phyloP scores from a whole-genome alignment of 345 rosid genomes.

The Lepidium didymum region DNA sequence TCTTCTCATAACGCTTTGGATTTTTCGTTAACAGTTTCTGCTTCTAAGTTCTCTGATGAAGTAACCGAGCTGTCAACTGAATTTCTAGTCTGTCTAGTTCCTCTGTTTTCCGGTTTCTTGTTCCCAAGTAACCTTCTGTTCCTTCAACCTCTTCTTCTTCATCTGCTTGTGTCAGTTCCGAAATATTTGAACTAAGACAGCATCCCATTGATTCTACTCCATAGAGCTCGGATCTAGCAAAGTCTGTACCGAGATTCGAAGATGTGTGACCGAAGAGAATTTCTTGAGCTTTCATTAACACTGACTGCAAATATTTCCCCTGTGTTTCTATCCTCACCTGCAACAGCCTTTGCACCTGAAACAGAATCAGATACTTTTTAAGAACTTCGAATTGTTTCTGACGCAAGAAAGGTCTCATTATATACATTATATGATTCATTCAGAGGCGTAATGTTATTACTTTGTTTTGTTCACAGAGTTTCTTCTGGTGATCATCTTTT shows the following conservation, averaged over 20 bases:
- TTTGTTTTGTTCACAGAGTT: not conserved
- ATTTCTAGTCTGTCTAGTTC: constrained; percentile 18
- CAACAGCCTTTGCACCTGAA: constrained; percentile 65
- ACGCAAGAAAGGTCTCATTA: not conserved
- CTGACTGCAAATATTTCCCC: constrained; percentile 65
- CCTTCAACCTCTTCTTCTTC: not conserved
- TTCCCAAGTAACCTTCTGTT: not conserved
- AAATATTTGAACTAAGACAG: constrained; percentile 42
- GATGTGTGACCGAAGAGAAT: constrained; percentile 52
- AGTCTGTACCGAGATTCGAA: constrained; percentile 39
- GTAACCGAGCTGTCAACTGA: constrained; percentile 70
- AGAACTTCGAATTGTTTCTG: not conserved
- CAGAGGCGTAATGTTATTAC: not conserved
- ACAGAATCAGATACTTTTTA: not conserved
- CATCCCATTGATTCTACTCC: constrained; percentile 47
- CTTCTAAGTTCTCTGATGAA: constrained; percentile 57
- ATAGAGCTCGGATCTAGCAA: constrained; percentile 52
- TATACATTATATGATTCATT: not conserved
- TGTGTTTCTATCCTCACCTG: constrained; percentile 78
- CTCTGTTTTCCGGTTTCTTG: constrained; percentile 1
- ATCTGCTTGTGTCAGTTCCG: constrained; percentile 14
- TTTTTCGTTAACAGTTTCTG: constrained; percentile 27
- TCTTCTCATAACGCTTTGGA: not conserved
- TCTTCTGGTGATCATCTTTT: not conserved
- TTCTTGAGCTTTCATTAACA: constrained; percentile 74